phyloP scores from a whole-genome alignment of 257 asterid species.

The Craterostigma plantagineum region DNA sequence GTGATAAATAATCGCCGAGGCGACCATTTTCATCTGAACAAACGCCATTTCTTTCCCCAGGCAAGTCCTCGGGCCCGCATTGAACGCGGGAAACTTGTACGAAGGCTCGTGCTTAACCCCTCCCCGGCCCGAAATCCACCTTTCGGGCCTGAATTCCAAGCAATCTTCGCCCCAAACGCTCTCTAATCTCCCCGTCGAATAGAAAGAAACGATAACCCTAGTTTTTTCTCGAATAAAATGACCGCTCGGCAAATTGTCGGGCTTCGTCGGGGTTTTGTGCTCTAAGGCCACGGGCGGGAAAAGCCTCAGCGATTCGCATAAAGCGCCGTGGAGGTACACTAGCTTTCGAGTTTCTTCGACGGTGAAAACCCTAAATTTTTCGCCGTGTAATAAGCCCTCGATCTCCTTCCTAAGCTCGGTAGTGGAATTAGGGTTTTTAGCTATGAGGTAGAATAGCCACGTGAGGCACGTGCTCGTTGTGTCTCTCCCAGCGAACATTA shows the following conservation, averaged over 20 bases:
- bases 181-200: constrained; percentile 36
- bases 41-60: constrained; percentile 46
- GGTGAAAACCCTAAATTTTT: constrained; percentile 7
- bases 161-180: constrained; percentile 36
- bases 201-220: constrained; percentile 17
- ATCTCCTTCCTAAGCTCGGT: constrained; percentile 16
- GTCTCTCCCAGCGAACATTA: constrained; percentile 20
- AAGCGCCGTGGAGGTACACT: constrained; percentile 24
- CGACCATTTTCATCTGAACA: constrained; percentile 42
- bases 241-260: constrained; percentile 25
- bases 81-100: constrained; percentile 43
- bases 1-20: constrained; percentile 20
- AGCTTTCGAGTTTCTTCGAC: constrained; percentile 16
- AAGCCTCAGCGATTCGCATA: constrained; percentile 25
- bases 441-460: constrained; percentile 21
- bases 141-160: constrained; percentile 37
- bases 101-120: constrained; percentile 31
- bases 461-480: constrained; percentile 21
- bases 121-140: constrained; percentile 29
- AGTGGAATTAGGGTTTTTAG: constrained; percentile 10
- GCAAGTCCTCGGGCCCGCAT: constrained; percentile 46
- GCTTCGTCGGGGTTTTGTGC: constrained; percentile 12
- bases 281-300: constrained; percentile 26
- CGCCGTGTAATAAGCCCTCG: background rate
- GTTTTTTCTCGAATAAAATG: constrained; percentile 3